phyloP scores from a whole-genome alignment of 2,329 filamentous ascomycete genomes.

The Ascochyta clinopodiicola region DNA sequence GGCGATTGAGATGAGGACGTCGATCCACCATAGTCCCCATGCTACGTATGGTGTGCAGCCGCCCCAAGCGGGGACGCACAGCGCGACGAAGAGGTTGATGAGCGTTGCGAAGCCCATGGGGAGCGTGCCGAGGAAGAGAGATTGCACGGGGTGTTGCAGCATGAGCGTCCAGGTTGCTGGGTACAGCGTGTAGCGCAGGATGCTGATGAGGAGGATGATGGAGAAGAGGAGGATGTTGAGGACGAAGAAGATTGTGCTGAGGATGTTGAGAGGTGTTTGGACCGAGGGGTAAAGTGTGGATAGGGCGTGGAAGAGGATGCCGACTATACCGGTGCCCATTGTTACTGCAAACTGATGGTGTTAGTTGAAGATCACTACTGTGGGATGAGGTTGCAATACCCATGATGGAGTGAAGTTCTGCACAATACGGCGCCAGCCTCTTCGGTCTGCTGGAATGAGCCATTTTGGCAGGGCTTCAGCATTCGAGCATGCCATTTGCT shows the following conservation, averaged over 20 bases:
- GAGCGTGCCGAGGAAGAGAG: conserved; percentile 69
- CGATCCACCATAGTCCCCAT: conserved; percentile 59
- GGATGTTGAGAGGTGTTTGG: conserved; percentile 57
- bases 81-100: conserved; percentile 68
- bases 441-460: conserved; percentile 31
- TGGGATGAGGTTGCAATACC: conserved; percentile 19
- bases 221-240: conserved; percentile 65
- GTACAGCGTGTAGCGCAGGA: conserved; percentile 68
- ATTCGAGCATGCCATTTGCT: conserved; percentile 1
- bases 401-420: conserved; percentile 47
- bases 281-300: conserved; percentile 59
- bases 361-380: not conserved
- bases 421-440: conserved; percentile 40
- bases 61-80: conserved; percentile 67
- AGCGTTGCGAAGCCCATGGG: conserved; percentile 74
- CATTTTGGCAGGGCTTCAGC: conserved; percentile 27
- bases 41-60: conserved; percentile 54
- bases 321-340: conserved; percentile 44
- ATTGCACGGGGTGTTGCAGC: conserved; percentile 70
- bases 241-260: conserved; percentile 66
- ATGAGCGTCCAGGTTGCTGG: conserved; percentile 71
- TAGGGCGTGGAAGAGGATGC: conserved; percentile 66
- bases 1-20: conserved; percentile 52
- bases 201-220: conserved; percentile 60
- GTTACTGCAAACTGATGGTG: conserved; percentile 28